Evolutionary conservation across 768 basidiomycete species (phyloP), one percentile per base, ranked within the genome.

Genomic region (Lactarius sanguifluus): DNA sequence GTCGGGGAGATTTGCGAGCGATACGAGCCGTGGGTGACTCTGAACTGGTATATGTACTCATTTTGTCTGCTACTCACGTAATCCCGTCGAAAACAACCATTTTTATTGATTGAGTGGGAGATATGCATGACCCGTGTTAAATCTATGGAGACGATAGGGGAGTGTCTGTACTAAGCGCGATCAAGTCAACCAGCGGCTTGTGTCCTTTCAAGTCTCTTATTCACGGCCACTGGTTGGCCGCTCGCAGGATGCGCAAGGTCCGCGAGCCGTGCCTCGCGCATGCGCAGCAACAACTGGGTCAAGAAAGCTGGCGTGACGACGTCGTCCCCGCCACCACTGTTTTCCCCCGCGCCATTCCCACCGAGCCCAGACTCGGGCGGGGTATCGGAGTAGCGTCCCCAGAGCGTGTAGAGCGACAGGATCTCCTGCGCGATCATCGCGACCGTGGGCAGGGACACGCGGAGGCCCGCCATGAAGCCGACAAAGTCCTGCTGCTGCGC

Each of bases 381-480:
- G 54, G 89, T 86, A 67, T 92, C 89, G 64, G 86, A 86, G 77
- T 93, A 94, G 10, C 85, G 80, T 45, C 91, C 90, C 94, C 96
- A 98, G 0, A 95, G 82, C 5, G 90, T 85, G 76, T 98, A 98
- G 40, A 97, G 77, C 5, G 90, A 86, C 62, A 98, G 82, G 69
- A 98, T 92, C 78, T 98, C 92, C 73, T 98, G 96, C 0, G 90
- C 85, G 72, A 97, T 89, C 47, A 90, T 88, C 32, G 92, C 86
- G 47, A 99, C 78, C 64, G 91, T 83, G 1, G 90, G 82, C 70
- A 96, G 82, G 59, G 89, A 94, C 64, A 98, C 87, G 77, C 95
- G 91, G 20, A 99, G 82, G 3, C 86, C 86, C 0, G 95, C 86
- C 65, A 99, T 85, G 76, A 97, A 98, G 5, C 85, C 79, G 65